phyloP scores from a whole-genome alignment of 768 basidiomycete species.

The Boletus fagicola region DNA sequence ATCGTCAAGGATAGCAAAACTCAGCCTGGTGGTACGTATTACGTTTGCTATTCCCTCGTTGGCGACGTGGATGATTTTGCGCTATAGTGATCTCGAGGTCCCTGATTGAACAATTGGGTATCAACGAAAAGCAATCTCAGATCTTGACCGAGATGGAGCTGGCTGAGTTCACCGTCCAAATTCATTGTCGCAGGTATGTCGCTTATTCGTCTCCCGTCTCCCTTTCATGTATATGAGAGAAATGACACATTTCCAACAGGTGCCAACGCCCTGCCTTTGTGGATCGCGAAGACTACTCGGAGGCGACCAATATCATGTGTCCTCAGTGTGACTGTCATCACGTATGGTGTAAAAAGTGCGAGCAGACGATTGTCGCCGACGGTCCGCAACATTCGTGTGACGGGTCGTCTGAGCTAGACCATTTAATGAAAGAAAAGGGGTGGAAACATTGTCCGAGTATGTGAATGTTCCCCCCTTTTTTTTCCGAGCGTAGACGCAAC shows the following conservation, averaged over 20 bases:
- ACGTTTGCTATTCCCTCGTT: neutral
- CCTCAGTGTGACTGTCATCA: slow-evolving; percentile 47
- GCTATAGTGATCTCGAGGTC: slow-evolving; percentile 38
- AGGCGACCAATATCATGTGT: slow-evolving; percentile 44
- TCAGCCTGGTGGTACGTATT: slow-evolving; percentile 35
- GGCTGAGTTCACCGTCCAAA: slow-evolving; percentile 39
- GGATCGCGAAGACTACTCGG: slow-evolving; percentile 46
- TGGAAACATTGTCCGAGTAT: slow-evolving; percentile 66
- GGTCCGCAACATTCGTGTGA: slow-evolving; percentile 56
- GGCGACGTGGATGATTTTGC: neutral
- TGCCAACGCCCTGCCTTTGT: slow-evolving; percentile 49
- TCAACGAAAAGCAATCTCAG: slow-evolving; percentile 41
- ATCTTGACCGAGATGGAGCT: slow-evolving; percentile 49
- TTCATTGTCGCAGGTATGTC: slow-evolving; percentile 51
- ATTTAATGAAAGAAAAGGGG: slow-evolving; percentile 50
- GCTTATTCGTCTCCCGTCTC: neutral
- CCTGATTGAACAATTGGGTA: slow-evolving; percentile 43
- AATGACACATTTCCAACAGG: slow-evolving; percentile 31
- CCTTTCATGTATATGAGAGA: neutral
- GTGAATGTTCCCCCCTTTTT: slow-evolving; percentile 5
- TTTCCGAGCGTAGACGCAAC: neutral
- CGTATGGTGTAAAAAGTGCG: slow-evolving; percentile 63
- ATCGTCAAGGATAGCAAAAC: slow-evolving; percentile 21
- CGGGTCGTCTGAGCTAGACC: slow-evolving; percentile 51
- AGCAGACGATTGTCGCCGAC: slow-evolving; percentile 36